Evolutionary conservation across 768 basidiomycete genomes (phyloP), one percentile per base, ranked within the genome.

Genomic region (Amanita subjunquillea): DNA sequence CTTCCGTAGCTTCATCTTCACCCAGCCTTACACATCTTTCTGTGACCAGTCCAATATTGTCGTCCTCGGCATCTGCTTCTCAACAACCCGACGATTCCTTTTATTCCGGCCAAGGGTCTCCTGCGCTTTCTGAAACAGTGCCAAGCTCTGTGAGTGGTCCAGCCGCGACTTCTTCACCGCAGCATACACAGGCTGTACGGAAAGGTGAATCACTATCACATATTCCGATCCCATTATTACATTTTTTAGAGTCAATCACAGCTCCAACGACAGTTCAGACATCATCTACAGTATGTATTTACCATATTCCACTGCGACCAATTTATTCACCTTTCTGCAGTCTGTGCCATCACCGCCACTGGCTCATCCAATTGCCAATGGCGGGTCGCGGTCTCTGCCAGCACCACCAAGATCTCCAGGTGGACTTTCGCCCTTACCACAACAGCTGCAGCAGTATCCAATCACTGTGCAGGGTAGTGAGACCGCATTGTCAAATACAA

Each of bases 11-110:
- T 27, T 67, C 80, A 10, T 80, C 86, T 0, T 90, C 89, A 7
- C 88, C 89, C 27, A 91, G 88, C 63, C 69, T 91, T 51, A 91
- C 89, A n/a, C 87, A 91, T 66, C 83, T 80, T 37, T 90, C 89
- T 4, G 73, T 85, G 46, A 85, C 86, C 53, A 91, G 88, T 57
- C 88, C 88, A 0, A 82, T 89, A 72, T 59, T 90, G 49, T 90
- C 88, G 15, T 88, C 85, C 5, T 84, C 78, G 23, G 85, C 87
- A 12, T 79, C 78, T 36, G 77, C 72, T 30, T 81, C 78, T 48
- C 83, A 83, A 53, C 82, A 82, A 48, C 83, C 73, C 3, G 76
- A 79, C 54, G 82, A 78, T 23, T 85, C 87, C 23, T 79, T 83
- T 55, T 85, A 83, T 62, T 85, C 85, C 43, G 78, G 77, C 9